Conservation (phyloP, 129 eudicot genomes). For the Flaveria sonorensis region DNA sequence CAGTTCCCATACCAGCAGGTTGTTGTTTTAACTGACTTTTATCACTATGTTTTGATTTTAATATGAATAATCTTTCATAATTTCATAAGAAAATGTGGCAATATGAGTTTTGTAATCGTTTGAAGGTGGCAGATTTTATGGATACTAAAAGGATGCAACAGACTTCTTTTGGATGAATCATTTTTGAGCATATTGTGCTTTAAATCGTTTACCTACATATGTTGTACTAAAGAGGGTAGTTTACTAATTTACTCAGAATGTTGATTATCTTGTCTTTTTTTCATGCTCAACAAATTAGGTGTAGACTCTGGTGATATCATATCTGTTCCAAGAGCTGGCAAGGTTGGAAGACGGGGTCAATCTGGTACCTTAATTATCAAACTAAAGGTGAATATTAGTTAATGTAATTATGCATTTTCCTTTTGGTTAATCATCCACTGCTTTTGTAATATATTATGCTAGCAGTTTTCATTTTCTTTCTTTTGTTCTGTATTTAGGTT, state of each 20-base stretch:
- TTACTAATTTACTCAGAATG: constrained; percentile 13
- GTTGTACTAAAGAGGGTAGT: neutral
- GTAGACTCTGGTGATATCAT: constrained; percentile 91
- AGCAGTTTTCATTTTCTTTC: constrained; percentile 2
- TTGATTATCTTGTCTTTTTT: constrained; percentile 10
- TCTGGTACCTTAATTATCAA: constrained; percentile 78
- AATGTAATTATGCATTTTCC: neutral
- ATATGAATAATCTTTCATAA: neutral
- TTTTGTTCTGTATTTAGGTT: constrained; percentile 50
- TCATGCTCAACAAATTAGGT: constrained; percentile 45
- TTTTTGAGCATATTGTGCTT: constrained; percentile 11
- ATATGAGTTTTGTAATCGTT: constrained; percentile 1
- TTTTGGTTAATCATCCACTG: constrained; percentile 15
- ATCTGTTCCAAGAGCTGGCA: constrained; percentile 86
- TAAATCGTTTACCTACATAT: constrained; percentile 9
- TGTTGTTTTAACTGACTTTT: constrained; percentile 27
- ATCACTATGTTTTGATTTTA: neutral
- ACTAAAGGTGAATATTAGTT: constrained; percentile 50
- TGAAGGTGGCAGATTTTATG: neutral
- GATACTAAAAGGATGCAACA: neutral
- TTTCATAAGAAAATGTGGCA: constrained; percentile 1
- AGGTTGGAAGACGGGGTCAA: constrained; percentile 57
- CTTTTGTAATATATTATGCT: constrained; percentile 10
- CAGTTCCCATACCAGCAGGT: constrained; percentile 89
- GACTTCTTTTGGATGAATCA: neutral